Percentiles rank a stretch among this genome's conserved stretches.
These are phyloP conservation scores for Piloderma croceum DNA, from an alignment of 768 basidiomycete genomes.

Conservation along the genomic window DNA sequence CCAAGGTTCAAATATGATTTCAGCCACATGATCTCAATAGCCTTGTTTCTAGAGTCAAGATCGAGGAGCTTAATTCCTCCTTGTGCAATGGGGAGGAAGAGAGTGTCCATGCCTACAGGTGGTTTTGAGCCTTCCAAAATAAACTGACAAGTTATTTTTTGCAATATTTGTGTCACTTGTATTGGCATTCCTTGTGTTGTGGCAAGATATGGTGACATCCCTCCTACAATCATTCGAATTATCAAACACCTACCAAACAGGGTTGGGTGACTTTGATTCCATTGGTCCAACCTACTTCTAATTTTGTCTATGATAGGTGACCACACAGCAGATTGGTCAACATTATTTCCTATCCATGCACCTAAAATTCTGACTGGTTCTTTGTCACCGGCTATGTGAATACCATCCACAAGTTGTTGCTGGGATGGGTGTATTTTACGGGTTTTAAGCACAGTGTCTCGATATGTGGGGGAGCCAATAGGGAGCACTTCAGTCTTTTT, in stretches of 20 bases:
- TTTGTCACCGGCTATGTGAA: conserved; percentile 11
- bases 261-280: conserved; percentile 11
- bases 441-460: not conserved
- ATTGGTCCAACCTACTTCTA: conserved; percentile 1
- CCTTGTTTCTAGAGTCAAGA: conserved; percentile 6
- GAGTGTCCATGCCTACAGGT: not conserved
- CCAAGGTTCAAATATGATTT: conserved; percentile 8
- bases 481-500: conserved; percentile 15
- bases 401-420: not conserved
- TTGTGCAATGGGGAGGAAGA: not conserved
- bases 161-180: conserved; percentile 7
- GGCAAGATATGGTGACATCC: conserved; percentile 25
- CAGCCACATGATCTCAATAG: conserved; percentile 6
- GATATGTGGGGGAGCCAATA: not conserved
- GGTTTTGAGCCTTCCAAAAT: conserved; percentile 8
- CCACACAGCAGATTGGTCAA: conserved; percentile 11
- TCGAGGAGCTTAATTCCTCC: conserved; percentile 11
- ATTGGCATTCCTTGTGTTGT: conserved; percentile 27
- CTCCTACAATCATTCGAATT: conserved; percentile 12
- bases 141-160: conserved; percentile 14
- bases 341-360: conserved; percentile 20
- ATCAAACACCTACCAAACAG: conserved; percentile 12
- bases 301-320: conserved; percentile 17
- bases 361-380: conserved; percentile 11
- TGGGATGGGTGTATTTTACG: not conserved